Percentiles rank a stretch among this genome's conserved stretches.
Evolutionary conservation across 2,329 filamentous ascomycete genomes (phyloP).

Genomic region (Penicillium sp.): DNA sequence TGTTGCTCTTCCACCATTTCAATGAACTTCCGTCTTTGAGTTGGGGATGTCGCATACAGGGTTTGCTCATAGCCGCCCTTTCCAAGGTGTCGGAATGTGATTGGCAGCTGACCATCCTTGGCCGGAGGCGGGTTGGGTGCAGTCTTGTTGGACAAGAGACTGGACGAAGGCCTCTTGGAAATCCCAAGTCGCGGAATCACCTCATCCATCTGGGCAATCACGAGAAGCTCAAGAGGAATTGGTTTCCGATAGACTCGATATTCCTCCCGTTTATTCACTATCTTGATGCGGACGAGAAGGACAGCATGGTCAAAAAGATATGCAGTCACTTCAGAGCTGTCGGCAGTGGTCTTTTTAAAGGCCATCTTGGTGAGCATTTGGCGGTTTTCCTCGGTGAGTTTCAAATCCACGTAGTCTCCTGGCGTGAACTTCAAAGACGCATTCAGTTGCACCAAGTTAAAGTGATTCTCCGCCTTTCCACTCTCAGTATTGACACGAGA

Average conservation of each 20-base stretch:
- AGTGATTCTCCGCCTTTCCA: slow-evolving; percentile 94
- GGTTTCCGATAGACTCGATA: slow-evolving; percentile 92
- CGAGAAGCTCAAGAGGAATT: slow-evolving; percentile 85
- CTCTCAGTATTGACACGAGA: slow-evolving; percentile 88
- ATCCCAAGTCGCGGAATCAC: slow-evolving; percentile 75
- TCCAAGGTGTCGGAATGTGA: slow-evolving; percentile 92
- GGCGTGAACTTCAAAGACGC: slow-evolving; percentile 85
- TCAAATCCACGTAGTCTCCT: slow-evolving; percentile 86
- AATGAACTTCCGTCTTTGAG: slow-evolving; percentile 91
- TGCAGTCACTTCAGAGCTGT: slow-evolving; percentile 82
- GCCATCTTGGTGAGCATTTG: slow-evolving; percentile 91
- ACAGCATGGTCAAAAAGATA: slow-evolving; percentile 97
- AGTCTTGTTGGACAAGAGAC: slow-evolving; percentile 62
- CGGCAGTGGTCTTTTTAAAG: slow-evolving; percentile 86
- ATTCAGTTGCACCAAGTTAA: slow-evolving; percentile 88
- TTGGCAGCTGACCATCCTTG: slow-evolving; percentile 73
- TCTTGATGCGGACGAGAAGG: slow-evolving; percentile 82
- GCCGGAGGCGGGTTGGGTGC: slow-evolving; percentile 45
- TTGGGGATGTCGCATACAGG: slow-evolving; percentile 77
- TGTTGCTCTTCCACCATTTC: slow-evolving; percentile 92
- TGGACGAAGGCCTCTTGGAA: slow-evolving; percentile 81
- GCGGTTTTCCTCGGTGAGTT: slow-evolving; percentile 86
- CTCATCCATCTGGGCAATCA: slow-evolving; percentile 96
- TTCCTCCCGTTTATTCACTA: slow-evolving; percentile 87
- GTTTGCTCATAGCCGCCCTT: slow-evolving; percentile 93